Evolutionary conservation across 768 basidiomycete genomes (phyloP), one percentile per base, ranked within the genome.

Genomic region (Pulveroboletus sp.): DNA sequence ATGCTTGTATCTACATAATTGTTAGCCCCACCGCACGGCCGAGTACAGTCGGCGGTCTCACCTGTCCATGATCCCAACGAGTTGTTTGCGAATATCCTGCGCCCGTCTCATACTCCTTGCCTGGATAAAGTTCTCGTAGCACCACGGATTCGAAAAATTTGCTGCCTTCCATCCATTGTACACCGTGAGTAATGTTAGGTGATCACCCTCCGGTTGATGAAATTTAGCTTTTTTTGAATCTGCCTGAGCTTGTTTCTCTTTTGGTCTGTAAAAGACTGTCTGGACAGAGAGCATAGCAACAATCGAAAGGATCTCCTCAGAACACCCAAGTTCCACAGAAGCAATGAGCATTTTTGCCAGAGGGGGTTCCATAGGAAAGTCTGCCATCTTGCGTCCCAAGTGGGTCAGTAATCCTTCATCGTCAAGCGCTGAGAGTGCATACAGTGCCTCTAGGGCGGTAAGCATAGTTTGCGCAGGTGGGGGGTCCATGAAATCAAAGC

Each of bases 151-250:
- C 31, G 92, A 93, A 65, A 96, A 98, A 66, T 89, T 96, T 51
- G 87, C 90, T 6, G 78, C 85, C 65, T 97, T 96, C 96, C 96
- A 99, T 14, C 92, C 96, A 59, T 98, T 99, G 71, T 98, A 99
- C 3, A 99, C 96, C 6, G 95, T 89, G 54, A 93, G 71, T 33
- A 94, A 69, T 10, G 92, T 95, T 31, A 95, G 72, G 65, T 98
- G 91, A 62, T 98, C 96, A 8, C 96, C 96, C 73, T 98, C 96
- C 1, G 96, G 92, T 66, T 98, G 92, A 70, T 98, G 95, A 72
- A 99, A 99, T 69, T 99, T 99, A 30, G 96, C 96, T 69, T 98
- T 99, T 75, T 99, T 98, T 32, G 95, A 93, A 69, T 99, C 96
- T 0, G 96, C 96, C 70, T 98, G 95, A 10, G 90, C 93, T 67